These are phyloP conservation scores for Colletotrichum karsti DNA, from an alignment of 2,329 filamentous ascomycete genomes.

Conservation along the genomic window DNA sequence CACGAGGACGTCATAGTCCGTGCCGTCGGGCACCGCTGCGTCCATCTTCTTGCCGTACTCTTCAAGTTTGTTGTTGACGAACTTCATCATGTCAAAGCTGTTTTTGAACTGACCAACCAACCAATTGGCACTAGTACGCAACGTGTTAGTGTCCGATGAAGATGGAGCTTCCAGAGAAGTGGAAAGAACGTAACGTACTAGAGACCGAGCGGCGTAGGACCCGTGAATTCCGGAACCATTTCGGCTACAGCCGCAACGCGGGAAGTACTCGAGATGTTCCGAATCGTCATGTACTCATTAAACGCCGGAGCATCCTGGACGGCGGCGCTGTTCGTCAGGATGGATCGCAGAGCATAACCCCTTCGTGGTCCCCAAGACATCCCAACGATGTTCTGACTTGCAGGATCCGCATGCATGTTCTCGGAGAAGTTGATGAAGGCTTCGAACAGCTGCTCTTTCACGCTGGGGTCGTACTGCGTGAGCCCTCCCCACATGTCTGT, in stretches of 20 bases:
- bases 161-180: no score
- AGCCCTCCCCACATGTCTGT: conserved; percentile 40
- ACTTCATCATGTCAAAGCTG: conserved; percentile 39
- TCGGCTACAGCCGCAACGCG: conserved; percentile 34
- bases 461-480: conserved; percentile 32
- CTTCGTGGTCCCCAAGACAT: conserved; percentile 31
- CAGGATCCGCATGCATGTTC: conserved; percentile 34
- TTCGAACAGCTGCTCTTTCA: conserved; percentile 35
- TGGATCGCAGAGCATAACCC: conserved; percentile 27
- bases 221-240: conserved; percentile 41
- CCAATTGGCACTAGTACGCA: conserved; percentile 38
- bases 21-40: conserved; percentile 33
- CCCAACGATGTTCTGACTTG: conserved; percentile 39
- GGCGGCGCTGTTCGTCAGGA: conserved; percentile 39
- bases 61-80: conserved; percentile 38
- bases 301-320: conserved; percentile 34
- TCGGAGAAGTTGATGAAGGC: conserved; percentile 38
- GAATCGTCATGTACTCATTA: conserved; percentile 31
- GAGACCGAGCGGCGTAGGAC: conserved; percentile 40
- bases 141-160: background rate
- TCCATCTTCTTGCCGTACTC: conserved; percentile 38
- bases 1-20: conserved; percentile 30
- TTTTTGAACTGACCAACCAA: conserved; percentile 39
- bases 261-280: conserved; percentile 33
- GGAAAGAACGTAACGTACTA: no score